Conservation (phyloP, 257 asterid genomes). For the Apocynum venetum region DNA sequence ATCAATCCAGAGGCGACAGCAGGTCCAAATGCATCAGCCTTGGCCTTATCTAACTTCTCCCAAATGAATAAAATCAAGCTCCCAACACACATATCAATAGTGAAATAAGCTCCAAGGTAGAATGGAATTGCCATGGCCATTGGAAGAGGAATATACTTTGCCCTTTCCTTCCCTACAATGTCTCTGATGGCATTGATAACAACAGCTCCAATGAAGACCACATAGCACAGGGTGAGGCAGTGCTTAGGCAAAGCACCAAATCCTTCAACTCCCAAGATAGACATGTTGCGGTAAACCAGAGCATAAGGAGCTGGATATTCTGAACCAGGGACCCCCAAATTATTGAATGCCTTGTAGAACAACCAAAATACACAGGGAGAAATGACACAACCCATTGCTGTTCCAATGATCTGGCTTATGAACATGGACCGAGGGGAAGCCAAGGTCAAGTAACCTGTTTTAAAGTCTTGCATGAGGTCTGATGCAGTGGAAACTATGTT, state of each 20-base stretch:
- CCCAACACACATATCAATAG: constrained; percentile 84
- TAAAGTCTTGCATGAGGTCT: constrained; percentile 83
- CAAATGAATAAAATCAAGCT: constrained; percentile 71
- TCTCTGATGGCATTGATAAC: constrained; percentile 62
- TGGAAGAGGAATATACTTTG: constrained; percentile 71
- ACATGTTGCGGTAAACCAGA: constrained; percentile 67
- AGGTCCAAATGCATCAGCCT: constrained; percentile 83
- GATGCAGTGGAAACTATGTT: constrained; percentile 90
- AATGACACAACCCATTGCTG: constrained; percentile 83
- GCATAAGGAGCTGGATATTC: constrained; percentile 76
- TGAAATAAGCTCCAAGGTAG: constrained; percentile 67
- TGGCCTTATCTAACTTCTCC: constrained; percentile 56
- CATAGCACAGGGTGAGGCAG: constrained; percentile 67
- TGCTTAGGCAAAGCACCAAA: constrained; percentile 57
- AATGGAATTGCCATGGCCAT: constrained; percentile 98
- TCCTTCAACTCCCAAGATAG: constrained; percentile 77
- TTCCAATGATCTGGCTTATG: constrained; percentile 81
- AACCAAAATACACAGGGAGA: constrained; percentile 90
- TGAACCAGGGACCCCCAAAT: constrained; percentile 47
- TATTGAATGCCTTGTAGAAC: constrained; percentile 63
- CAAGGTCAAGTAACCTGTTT: constrained; percentile 81
- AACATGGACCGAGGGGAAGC: constrained; percentile 93
- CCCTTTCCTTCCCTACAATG: constrained; percentile 43
- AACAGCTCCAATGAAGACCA: constrained; percentile 56
- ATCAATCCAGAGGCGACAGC: constrained; percentile 90